These are phyloP conservation scores for Ormosia semicastrata DNA, from an alignment of 306 rosid genomes.

Conservation along the genomic window DNA sequence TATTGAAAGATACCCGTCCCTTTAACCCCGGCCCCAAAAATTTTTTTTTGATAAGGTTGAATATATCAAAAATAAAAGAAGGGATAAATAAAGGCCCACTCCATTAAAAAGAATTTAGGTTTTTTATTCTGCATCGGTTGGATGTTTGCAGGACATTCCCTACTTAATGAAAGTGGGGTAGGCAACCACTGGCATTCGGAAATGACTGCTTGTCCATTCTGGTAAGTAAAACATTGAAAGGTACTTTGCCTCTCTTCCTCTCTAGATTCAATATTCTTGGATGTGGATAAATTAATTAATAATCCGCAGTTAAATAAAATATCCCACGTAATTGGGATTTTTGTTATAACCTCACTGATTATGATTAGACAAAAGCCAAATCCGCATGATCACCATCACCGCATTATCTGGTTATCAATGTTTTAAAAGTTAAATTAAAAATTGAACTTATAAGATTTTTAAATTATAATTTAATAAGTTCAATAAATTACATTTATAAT, in stretches of 20 bases:
- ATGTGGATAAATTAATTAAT: not conserved
- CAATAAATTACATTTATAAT: no score
- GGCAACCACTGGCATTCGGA: not conserved
- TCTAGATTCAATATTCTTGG: not conserved
- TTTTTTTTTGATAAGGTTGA: no score
- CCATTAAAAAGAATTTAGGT: not conserved
- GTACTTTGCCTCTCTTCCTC: no score
- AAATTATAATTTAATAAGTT: no score
- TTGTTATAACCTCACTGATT: not conserved
- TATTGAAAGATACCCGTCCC: no score
- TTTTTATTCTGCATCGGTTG: not conserved
- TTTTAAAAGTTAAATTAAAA: not conserved
- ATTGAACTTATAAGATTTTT: no score
- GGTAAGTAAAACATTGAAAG: not conserved
- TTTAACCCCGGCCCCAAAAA: no score
- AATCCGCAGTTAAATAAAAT: not conserved
- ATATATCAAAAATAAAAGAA: not conserved
- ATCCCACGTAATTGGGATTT: not conserved
- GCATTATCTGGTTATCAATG: not conserved
- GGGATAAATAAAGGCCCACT: not conserved
- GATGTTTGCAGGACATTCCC: not conserved
- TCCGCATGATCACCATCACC: not conserved
- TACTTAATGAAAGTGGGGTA: not conserved
- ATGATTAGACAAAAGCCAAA: conserved; percentile 3
- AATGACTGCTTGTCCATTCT: conserved; percentile 1